phyloP scores from a whole-genome alignment of 345 rosid genomes.

The Lenwebbia sp. region DNA sequence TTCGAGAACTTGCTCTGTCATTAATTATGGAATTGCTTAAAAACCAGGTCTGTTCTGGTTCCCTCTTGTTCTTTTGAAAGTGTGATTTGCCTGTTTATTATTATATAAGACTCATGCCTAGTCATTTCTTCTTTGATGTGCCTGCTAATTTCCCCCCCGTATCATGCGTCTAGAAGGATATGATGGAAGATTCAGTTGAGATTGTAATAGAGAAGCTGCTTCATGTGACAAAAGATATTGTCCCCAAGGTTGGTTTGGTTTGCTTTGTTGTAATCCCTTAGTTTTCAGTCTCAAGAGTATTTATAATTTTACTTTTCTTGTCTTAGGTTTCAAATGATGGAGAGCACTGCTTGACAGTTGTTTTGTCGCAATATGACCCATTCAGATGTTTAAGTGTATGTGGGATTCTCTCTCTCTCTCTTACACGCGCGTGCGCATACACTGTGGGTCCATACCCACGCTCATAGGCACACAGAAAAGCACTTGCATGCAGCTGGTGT shows the following conservation, averaged over 20 bases:
- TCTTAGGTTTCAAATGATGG: conserved; percentile 80
- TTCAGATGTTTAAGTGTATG: conserved; percentile 92
- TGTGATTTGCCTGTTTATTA: neutral
- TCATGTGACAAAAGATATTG: conserved; percentile 64
- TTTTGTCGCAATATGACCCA: conserved; percentile 81
- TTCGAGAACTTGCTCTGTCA: conserved; percentile 67
- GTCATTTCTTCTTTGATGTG: neutral
- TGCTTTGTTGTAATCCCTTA: neutral
- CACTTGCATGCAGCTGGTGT: neutral
- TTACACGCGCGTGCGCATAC: rapidly evolving
- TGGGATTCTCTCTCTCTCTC: neutral
- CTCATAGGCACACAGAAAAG: neutral
- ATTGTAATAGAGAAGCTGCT: conserved; percentile 88
- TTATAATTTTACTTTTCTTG: neutral
- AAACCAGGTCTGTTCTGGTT: conserved; percentile 50
- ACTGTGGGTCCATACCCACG: neutral
- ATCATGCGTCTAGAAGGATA: conserved; percentile 54
- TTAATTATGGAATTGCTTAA: conserved; percentile 81
- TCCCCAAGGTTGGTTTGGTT: conserved; percentile 45
- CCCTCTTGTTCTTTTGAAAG: neutral
- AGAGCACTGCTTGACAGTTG: conserved; percentile 73
- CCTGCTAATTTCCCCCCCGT: neutral
- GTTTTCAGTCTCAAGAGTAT: conserved; percentile 1
- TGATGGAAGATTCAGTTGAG: conserved; percentile 91
- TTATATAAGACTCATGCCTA: conserved; percentile 1